These are phyloP conservation scores for Talaromyces stipitatus DNA, from an alignment of 495 filamentous ascomycete species.

Conservation along the genomic window DNA sequence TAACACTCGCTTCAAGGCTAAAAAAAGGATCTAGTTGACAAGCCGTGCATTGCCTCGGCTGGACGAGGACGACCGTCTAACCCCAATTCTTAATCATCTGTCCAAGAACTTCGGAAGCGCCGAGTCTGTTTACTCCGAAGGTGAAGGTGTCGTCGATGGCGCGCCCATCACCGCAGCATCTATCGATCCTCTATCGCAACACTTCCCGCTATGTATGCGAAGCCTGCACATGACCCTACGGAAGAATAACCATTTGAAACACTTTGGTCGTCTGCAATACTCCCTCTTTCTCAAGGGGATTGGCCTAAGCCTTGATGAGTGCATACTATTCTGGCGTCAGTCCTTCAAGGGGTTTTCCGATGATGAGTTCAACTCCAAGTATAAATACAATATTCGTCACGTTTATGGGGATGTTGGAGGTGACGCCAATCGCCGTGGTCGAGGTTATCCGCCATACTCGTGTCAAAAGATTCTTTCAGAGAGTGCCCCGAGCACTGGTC, in stretches of 20 bases:
- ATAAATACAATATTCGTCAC: constrained; percentile 94
- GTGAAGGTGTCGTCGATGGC: constrained; percentile 51
- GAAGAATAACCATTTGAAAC: constrained; percentile 81
- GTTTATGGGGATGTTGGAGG: constrained; percentile 92
- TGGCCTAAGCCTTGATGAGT: constrained; percentile 84
- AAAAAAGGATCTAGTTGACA: constrained; percentile 54
- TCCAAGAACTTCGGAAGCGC: constrained; percentile 89
- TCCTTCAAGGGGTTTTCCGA: constrained; percentile 78
- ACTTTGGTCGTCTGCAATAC: constrained; percentile 92
- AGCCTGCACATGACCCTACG: constrained; percentile 78
- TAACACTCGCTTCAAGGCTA: constrained; percentile 8
- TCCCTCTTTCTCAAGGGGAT: constrained; percentile 96
- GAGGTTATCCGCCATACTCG: constrained; percentile 81
- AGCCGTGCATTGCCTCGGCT: constrained; percentile 82
- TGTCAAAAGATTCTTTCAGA: constrained; percentile 94
- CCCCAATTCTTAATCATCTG: constrained; percentile 87
- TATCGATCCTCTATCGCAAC: constrained; percentile 71
- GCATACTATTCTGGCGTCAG: constrained; percentile 88
- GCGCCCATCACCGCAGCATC: constrained; percentile 68
- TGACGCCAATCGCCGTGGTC: constrained; percentile 74
- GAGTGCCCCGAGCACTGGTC: constrained; percentile 71
- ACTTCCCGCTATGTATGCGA: constrained; percentile 94
- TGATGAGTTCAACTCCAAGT: constrained; percentile 90
- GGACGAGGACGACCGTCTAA: constrained; percentile 93
- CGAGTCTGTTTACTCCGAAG: constrained; percentile 64